These are phyloP conservation scores for Bipolaris cookei DNA, from an alignment of 2,329 filamentous ascomycete species.

Conservation along the genomic window DNA sequence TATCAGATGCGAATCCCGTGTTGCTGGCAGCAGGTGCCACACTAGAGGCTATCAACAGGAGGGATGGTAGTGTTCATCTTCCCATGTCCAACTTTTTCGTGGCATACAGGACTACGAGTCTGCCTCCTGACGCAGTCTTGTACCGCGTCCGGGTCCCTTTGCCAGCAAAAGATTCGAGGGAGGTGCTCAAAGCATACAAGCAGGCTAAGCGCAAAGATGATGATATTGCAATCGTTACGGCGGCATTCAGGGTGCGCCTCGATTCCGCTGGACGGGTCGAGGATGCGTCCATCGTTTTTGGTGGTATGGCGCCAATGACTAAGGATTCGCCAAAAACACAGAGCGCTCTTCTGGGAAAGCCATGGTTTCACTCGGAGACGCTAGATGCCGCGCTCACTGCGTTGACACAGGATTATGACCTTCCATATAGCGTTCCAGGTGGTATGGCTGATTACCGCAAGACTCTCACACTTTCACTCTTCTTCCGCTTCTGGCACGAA, in stretches of 20 bases:
- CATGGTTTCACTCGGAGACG: conserved; percentile 78
- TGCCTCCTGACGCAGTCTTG: conserved; percentile 80
- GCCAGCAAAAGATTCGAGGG: conserved; percentile 67
- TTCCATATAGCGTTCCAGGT: conserved; percentile 86
- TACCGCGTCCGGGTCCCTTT: conserved; percentile 81
- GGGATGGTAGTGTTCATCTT: conserved; percentile 60
- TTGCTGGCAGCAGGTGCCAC: conserved; percentile 83
- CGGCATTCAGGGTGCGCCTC: conserved; percentile 76
- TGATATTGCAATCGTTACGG: conserved; percentile 95
- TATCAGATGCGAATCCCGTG: conserved; percentile 92
- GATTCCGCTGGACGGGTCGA: conserved; percentile 71
- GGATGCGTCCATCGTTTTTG: conserved; percentile 81
- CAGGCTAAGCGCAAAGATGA: conserved; percentile 96
- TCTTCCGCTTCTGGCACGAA: conserved; percentile 97
- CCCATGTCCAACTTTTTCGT: conserved; percentile 90
- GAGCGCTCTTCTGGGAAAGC: conserved; percentile 74
- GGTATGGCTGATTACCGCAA: conserved; percentile 97
- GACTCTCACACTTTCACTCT: conserved; percentile 86
- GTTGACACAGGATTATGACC: conserved; percentile 81
- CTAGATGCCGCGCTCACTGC: conserved; percentile 85
- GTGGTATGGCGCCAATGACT: conserved; percentile 91
- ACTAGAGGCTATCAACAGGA: conserved; percentile 76
- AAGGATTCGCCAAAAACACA: conserved; percentile 78
- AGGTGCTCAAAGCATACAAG: conserved; percentile 88
- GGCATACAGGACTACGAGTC: conserved; percentile 81